These are phyloP conservation scores for Pichia scutulata DNA, from an alignment of 805 yeast species.

Conservation along the genomic window DNA sequence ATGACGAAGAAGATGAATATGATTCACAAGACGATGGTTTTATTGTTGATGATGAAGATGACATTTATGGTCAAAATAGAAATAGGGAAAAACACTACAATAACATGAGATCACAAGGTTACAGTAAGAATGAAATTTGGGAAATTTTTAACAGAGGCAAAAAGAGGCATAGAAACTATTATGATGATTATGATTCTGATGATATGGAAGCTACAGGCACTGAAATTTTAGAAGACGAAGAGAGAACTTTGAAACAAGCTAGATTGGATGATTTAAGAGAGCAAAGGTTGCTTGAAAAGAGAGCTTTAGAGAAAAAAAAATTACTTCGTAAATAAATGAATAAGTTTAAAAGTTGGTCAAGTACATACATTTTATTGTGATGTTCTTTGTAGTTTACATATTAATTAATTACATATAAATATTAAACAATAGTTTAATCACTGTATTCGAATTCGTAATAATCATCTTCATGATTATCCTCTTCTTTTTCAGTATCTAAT, in stretches of 20 bases:
- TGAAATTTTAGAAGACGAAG: constrained; percentile 81
- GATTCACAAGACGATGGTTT: constrained; percentile 36
- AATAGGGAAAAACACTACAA: constrained; percentile 19
- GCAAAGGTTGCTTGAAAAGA: constrained; percentile 47
- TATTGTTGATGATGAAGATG: constrained; percentile 27
- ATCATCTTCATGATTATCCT: constrained; percentile 1
- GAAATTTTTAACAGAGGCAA: constrained; percentile 66
- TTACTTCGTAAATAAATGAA: constrained; percentile 1
- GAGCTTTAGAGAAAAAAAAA: constrained; percentile 34
- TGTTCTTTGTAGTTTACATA: background rate
- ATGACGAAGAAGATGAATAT: constrained; percentile 30
- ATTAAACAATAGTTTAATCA: constrained; percentile 15
- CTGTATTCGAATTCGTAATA: constrained; percentile 40
- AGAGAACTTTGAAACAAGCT: constrained; percentile 57
- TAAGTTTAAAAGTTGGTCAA: background rate
- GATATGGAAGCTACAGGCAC: constrained; percentile 96
- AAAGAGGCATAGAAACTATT: constrained; percentile 40
- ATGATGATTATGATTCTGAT: constrained; percentile 37
- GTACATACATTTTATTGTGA: background rate
- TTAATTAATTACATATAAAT: background rate
- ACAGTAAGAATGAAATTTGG: constrained; percentile 87
- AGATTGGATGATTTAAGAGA: constrained; percentile 70
- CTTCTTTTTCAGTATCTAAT: background rate
- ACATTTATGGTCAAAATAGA: constrained; percentile 37
- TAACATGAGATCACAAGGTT: constrained; percentile 31